These are phyloP conservation scores for Suaeda aralocaspica DNA, from an alignment of 148 eudicot genomes.

Conservation along the genomic window DNA sequence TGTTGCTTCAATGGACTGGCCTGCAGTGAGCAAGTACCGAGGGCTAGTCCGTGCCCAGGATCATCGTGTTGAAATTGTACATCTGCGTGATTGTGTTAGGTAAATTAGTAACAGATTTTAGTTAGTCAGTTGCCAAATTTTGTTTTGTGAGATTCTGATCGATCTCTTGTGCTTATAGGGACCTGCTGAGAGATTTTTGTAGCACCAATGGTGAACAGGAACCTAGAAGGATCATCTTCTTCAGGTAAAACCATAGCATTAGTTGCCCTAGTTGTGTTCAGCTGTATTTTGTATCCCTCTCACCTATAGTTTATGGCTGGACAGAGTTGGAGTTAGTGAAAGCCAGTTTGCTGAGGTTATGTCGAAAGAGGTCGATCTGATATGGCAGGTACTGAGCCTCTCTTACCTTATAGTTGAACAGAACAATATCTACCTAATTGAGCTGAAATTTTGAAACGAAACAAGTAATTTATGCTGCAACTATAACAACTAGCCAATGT, in stretches of 20 bases:
- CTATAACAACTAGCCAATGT: no score
- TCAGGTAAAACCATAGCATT: conserved; percentile 50
- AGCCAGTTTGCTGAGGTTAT: conserved; percentile 64
- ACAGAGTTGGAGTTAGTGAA: conserved; percentile 85
- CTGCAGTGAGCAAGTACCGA: conserved; percentile 36
- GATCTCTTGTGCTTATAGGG: conserved; percentile 35
- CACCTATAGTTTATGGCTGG: neutral
- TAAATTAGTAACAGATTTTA: neutral
- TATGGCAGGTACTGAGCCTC: conserved; percentile 42
- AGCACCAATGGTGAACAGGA: conserved; percentile 30
- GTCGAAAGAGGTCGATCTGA: conserved; percentile 56
- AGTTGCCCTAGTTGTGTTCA: neutral
- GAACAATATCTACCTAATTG: no score
- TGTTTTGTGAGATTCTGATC: neutral
- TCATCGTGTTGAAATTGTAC: conserved; percentile 54
- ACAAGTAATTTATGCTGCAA: no score
- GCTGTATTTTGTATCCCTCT: neutral
- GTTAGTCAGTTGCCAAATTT: neutral
- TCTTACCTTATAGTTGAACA: no score
- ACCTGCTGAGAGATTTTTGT: conserved; percentile 38
- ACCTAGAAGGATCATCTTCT: conserved; percentile 66
- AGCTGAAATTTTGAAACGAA: no score
- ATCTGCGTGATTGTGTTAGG: neutral
- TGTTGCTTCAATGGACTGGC: conserved; percentile 88
- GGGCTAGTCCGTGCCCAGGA: conserved; percentile 52